A percentile compares a stretch with the other conserved stretches of the same genome.
Conservation (phyloP, 352 stramenopile species). For the Phytophthora quininea region DNA sequence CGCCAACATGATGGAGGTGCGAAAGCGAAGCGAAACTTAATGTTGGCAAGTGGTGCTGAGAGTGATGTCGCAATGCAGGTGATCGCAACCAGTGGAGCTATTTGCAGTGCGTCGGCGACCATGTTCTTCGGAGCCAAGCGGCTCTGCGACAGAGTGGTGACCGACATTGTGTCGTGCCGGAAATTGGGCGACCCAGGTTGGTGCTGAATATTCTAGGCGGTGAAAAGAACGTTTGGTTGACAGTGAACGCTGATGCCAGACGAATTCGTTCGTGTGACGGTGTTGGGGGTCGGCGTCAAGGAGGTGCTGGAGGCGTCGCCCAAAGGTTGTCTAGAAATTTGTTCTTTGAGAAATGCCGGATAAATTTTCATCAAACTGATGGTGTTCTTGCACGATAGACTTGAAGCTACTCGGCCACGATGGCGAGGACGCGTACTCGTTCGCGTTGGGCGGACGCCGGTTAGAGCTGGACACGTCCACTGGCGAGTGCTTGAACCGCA, state of each 20-base stretch:
- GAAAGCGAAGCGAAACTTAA: neutral
- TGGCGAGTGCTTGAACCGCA: conserved; percentile 61
- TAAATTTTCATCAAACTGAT: too few relatives aligned
- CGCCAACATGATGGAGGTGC: conserved; percentile 62
- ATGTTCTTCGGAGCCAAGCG: conserved; percentile 79
- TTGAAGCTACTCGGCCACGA: conserved; percentile 60
- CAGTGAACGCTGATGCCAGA: conserved; percentile 18
- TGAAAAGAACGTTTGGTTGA: neutral
- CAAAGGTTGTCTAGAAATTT: conserved; percentile 33
- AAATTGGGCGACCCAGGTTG: conserved; percentile 60
- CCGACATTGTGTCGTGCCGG: conserved; percentile 70
- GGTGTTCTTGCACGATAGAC: conserved; percentile 36
- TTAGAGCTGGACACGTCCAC: conserved; percentile 64
- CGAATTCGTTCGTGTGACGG: conserved; percentile 63
- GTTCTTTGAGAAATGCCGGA: neutral
- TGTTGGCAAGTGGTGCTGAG: neutral
- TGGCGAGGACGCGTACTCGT: conserved; percentile 65
- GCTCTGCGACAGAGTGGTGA: conserved; percentile 73
- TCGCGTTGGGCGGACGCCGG: conserved; percentile 54
- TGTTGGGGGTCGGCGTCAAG: conserved; percentile 53
- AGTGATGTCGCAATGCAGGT: conserved; percentile 32
- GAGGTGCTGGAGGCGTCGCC: conserved; percentile 52
- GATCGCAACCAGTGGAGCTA: conserved; percentile 51
- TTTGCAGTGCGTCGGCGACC: conserved; percentile 67
- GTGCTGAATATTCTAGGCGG: neutral